Conservation (phyloP, 2,329 filamentous ascomycete species). For the Fusarium nurragi region DNA sequence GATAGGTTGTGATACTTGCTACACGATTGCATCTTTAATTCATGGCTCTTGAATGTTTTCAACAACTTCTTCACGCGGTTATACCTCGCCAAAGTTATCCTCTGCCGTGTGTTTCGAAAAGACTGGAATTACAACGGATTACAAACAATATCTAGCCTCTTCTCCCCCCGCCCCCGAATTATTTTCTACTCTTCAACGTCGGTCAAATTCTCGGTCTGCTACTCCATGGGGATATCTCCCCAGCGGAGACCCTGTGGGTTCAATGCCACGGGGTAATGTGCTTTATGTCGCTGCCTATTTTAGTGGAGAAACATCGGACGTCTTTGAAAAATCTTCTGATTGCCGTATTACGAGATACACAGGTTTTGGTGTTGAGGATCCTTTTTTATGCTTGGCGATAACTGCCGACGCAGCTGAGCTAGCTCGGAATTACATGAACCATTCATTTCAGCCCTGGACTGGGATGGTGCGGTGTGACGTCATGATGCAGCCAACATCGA, state of each 20-base stretch:
- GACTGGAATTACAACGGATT: background rate
- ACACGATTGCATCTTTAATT: background rate
- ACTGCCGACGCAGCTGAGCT: background rate
- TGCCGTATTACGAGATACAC: background rate
- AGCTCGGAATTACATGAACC: background rate
- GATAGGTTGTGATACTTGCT: no score
- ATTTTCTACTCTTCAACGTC: background rate
- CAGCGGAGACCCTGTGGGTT: conserved; percentile 4
- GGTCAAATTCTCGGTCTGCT: conserved; percentile 16
- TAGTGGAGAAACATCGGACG: background rate
- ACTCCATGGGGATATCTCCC: conserved; percentile 19
- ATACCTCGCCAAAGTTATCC: no score
- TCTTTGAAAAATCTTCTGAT: conserved; percentile 5
- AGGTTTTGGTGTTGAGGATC: conserved; percentile 1
- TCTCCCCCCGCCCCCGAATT: background rate
- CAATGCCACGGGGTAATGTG: conserved; percentile 1
- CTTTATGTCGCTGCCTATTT: conserved; percentile 27
- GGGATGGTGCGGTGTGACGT: background rate
- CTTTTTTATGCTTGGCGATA: background rate
- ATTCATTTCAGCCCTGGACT: background rate
- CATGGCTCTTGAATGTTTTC: no score
- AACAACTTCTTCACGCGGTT: no score
- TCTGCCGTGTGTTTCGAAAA: no score
- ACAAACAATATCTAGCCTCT: background rate
- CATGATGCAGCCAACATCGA: background rate